Conservation (phyloP, 108 stramenopile genomes). For the Mediolabrus comicus region DNA sequence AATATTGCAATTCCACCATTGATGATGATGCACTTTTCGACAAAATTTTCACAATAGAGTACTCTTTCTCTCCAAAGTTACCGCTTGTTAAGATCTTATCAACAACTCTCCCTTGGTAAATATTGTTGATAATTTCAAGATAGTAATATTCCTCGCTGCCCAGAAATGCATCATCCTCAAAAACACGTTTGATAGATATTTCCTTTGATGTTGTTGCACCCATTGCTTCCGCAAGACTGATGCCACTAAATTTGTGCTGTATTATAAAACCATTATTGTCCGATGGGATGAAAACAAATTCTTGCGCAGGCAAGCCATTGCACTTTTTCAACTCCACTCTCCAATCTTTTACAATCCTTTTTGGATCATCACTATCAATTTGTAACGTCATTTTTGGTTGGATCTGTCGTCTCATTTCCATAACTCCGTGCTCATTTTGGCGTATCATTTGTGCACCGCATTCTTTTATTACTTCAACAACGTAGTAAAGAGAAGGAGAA, state of each 20-base stretch:
- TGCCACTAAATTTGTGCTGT: constrained; percentile 9
- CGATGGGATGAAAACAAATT: constrained; percentile 14
- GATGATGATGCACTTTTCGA: not conserved
- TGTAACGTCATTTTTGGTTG: not conserved
- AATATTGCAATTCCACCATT: not conserved
- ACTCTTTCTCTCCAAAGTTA: constrained; percentile 42
- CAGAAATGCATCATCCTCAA: constrained; percentile 33
- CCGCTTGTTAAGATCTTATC: constrained; percentile 22
- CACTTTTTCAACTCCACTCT: constrained; percentile 45
- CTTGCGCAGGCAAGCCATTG: constrained; percentile 15
- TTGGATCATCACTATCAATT: constrained; percentile 17
- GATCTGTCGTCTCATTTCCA: not conserved
- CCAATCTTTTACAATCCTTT: constrained; percentile 5
- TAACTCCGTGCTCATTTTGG: not conserved
- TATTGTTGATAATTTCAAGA: not conserved
- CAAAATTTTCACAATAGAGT: constrained; percentile 14
- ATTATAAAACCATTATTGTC: constrained; percentile 6
- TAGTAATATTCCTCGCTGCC: constrained; percentile 31
- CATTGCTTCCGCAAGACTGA: constrained; percentile 12
- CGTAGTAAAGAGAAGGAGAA: constrained; percentile 8
- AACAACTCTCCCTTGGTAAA: not conserved
- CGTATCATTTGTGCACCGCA: constrained; percentile 10
- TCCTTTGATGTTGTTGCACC: constrained; percentile 2
- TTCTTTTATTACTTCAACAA: constrained; percentile 14
- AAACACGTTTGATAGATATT: constrained; percentile 27